These are phyloP conservation scores for Ceratobasidium sp. DNA, from an alignment of 1,284 basidiomycete genomes.

Conservation along the genomic window DNA sequence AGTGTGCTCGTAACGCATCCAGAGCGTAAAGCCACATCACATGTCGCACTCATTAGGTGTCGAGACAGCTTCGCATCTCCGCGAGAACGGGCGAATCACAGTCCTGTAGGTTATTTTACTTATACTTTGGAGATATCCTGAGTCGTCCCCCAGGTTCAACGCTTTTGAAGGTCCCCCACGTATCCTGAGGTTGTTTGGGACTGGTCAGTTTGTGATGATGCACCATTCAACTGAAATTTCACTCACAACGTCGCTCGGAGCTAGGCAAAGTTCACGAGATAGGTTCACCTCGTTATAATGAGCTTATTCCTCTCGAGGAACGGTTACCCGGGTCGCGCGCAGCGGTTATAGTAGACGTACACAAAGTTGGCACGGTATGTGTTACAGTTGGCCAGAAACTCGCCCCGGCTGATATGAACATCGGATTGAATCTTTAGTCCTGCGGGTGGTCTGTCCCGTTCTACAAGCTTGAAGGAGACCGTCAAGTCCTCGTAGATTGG, in stretches of 20 bases:
- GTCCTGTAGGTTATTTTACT: slow-evolving; percentile 55
- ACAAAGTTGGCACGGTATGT: slow-evolving; percentile 67
- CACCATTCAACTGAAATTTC: too few species aligned
- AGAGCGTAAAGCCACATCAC: background rate
- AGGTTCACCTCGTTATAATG: slow-evolving; percentile 66
- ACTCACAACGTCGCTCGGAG: background rate
- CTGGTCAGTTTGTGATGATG: slow-evolving; percentile 57
- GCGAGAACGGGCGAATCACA: slow-evolving; percentile 70
- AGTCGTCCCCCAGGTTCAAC: slow-evolving; percentile 58
- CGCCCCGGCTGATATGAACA: too few species aligned
- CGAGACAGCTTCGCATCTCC: slow-evolving; percentile 72
- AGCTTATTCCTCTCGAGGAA: slow-evolving; percentile 59
- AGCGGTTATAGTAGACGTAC: slow-evolving; percentile 66
- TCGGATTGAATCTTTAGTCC: slow-evolving; percentile 56
- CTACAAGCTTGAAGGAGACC: slow-evolving; percentile 64
- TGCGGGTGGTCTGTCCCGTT: slow-evolving; percentile 67
- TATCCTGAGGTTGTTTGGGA: slow-evolving; percentile 68
- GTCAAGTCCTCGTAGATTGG: slow-evolving; percentile 59
- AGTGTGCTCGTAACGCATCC: slow-evolving; percentile 47
- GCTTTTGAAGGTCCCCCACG: slow-evolving; percentile 70
- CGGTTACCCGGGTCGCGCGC: slow-evolving; percentile 67
- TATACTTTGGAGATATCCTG: background rate
- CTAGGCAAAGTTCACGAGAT: slow-evolving; percentile 66
- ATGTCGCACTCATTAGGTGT: slow-evolving; percentile 58
- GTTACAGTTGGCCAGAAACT: too few species aligned